A percentile compares a stretch with the other conserved stretches of the same genome.
These are phyloP conservation scores for Trichophyton schoenleinii DNA, from an alignment of 2,329 filamentous ascomycete species.

Conservation along the genomic window DNA sequence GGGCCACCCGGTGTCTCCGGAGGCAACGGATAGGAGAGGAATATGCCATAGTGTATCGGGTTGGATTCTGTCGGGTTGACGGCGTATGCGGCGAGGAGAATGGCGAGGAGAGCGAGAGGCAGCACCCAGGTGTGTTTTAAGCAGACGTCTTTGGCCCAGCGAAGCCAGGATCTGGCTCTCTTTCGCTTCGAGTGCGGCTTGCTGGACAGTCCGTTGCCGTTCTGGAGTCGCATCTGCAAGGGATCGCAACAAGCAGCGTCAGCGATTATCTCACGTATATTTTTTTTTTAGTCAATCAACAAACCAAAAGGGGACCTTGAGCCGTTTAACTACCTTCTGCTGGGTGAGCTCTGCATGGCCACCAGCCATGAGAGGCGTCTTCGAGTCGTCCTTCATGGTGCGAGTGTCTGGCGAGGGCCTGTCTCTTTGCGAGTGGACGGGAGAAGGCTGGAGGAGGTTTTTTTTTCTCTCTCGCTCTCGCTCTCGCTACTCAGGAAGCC, in stretches of 20 bases:
- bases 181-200: slow-evolving; percentile 34
- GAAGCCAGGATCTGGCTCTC: slow-evolving; percentile 31
- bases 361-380: not conserved
- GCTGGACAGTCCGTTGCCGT: not conserved
- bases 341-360: not conserved
- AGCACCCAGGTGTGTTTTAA: slow-evolving; percentile 48
- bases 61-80: slow-evolving; percentile 67
- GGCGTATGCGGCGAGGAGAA: slow-evolving; percentile 57
- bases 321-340: not conserved
- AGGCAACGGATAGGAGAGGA: slow-evolving; percentile 74
- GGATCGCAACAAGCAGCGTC: not conserved
- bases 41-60: slow-evolving; percentile 67
- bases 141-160: slow-evolving; percentile 32
- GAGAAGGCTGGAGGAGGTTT: not conserved
- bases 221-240: not conserved
- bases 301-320: not conserved
- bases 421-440: not conserved
- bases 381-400: not conserved
- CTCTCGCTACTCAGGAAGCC: not conserved
- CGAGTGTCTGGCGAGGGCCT: not conserved
- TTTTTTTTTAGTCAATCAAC: not conserved
- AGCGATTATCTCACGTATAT: not conserved
- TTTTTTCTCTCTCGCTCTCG: not conserved
- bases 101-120: slow-evolving; percentile 54
- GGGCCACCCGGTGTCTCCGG: slow-evolving; percentile 36